Conservation (phyloP, 2,329 filamentous ascomycete genomes). For the Thelonectria olida region DNA sequence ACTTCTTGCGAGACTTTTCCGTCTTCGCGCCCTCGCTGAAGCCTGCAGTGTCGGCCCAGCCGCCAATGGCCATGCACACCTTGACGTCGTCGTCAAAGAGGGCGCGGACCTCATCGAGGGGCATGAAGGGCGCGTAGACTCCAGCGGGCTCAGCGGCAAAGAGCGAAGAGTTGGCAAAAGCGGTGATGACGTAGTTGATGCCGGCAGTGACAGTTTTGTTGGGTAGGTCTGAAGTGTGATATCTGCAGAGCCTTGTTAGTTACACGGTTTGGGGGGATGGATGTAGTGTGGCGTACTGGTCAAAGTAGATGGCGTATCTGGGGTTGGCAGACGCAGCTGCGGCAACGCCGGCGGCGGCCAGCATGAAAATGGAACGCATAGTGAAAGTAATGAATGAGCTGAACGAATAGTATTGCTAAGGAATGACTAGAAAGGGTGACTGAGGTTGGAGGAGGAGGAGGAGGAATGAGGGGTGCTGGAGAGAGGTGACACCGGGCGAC, state of each 20-base stretch:
- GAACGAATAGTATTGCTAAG: no score
- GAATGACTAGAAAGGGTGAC: conserved; percentile 4
- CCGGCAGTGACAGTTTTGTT: conserved; percentile 49
- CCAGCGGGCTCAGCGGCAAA: conserved; percentile 54
- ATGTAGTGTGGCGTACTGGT: conserved; percentile 48
- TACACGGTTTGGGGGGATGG: no score
- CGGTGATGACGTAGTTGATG: conserved; percentile 64
- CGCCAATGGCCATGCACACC: conserved; percentile 71
- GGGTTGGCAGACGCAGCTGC: conserved; percentile 33
- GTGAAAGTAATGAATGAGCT: conserved; percentile 1
- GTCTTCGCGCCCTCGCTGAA: conserved; percentile 61
- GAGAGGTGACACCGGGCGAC: neutral
- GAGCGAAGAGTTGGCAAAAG: conserved; percentile 60
- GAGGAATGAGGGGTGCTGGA: neutral
- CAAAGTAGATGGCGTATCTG: conserved; percentile 54
- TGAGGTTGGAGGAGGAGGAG: neutral
- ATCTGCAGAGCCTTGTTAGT: conserved; percentile 43
- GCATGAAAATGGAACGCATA: conserved; percentile 20
- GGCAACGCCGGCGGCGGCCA: conserved; percentile 27
- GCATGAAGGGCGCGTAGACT: conserved; percentile 62
- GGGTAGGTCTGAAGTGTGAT: conserved; percentile 50
- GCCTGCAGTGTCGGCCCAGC: conserved; percentile 70
- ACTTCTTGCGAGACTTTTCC: conserved; percentile 56
- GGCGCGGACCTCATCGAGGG: conserved; percentile 58
- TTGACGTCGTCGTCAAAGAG: conserved; percentile 64